Conservation (phyloP, 352 stramenopile genomes). For the Pythium myriotylum region DNA sequence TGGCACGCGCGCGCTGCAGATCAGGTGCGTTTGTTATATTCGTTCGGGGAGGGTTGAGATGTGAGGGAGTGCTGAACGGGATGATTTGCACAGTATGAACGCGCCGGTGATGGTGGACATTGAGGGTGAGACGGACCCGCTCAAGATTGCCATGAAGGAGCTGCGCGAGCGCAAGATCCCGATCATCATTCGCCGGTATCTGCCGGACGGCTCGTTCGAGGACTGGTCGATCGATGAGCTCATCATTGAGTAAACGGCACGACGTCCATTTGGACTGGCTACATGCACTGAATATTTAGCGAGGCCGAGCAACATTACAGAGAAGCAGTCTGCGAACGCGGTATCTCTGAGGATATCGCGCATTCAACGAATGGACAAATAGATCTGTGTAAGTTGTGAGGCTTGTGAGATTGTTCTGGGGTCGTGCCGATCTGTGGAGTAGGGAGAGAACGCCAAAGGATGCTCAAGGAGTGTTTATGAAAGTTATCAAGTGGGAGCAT, state of each 20-base stretch:
- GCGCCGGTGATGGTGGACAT: constrained; percentile 96
- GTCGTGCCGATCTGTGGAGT: not conserved
- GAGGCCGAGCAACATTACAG: not conserved
- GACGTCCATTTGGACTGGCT: not conserved
- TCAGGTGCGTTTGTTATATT: constrained; percentile 73
- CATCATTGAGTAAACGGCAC: constrained; percentile 94
- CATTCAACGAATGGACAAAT: not conserved
- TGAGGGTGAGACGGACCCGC: constrained; percentile 98
- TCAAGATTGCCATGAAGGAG: constrained; percentile 99
- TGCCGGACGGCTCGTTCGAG: constrained; percentile 99
- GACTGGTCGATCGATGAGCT: constrained; percentile 99
- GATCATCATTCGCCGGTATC: constrained; percentile 99
- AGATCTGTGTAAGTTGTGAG: not conserved
- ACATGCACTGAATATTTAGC: constrained; percentile 6
- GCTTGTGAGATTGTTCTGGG: not conserved
- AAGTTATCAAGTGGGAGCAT: not conserved
- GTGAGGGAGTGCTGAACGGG: too few relatives aligned
- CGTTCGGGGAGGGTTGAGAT: not conserved
- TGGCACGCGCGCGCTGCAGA: constrained; percentile 98
- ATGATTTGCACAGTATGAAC: constrained; percentile 95
- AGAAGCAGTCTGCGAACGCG: too few relatives aligned
- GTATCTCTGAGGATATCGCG: not conserved
- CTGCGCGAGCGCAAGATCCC: constrained; percentile 99
- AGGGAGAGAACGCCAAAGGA: not conserved
- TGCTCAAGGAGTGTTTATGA: not conserved